Conservation (phyloP, 208 protist genomes). For the Acanthamoeba divionensis region DNA sequence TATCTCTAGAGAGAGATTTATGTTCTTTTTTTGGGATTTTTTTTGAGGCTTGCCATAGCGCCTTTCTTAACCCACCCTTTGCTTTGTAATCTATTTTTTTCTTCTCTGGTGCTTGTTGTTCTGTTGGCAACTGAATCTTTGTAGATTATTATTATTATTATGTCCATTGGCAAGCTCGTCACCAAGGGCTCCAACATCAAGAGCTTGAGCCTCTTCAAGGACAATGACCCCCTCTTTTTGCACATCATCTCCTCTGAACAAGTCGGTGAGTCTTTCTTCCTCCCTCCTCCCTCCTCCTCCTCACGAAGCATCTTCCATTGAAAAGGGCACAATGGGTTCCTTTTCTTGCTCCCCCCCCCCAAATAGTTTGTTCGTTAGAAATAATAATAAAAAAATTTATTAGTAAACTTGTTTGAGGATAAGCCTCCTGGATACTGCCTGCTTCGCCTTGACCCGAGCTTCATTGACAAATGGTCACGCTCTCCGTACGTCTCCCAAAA, state of each 20-base stretch:
- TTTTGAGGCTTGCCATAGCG: too few species aligned
- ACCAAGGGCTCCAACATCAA: background rate
- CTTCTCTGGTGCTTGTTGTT: too few species aligned
- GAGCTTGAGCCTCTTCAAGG: background rate
- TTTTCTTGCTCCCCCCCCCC: background rate
- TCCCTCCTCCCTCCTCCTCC: background rate
- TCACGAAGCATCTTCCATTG: background rate
- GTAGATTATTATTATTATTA: too few species aligned
- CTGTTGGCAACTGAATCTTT: too few species aligned
- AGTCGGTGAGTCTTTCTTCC: background rate
- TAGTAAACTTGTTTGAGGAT: constrained; percentile 20
- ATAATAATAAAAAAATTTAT: background rate
- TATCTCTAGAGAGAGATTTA: too few species aligned
- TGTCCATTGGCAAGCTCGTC: constrained; percentile 7
- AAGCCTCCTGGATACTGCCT: constrained; percentile 39
- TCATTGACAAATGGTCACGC: constrained; percentile 7
- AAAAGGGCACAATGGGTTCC: background rate
- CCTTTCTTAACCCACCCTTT: too few species aligned
- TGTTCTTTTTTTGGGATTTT: too few species aligned
- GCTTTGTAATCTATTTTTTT: too few species aligned
- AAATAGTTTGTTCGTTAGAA: background rate
- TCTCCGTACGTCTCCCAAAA: background rate
- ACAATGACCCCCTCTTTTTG: background rate
- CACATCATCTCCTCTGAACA: constrained; percentile 18
- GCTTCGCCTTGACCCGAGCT: constrained; percentile 7